A percentile compares a stretch with the other conserved stretches of the same genome.
Evolutionary conservation across 768 basidiomycete species (phyloP).

Genomic region (Suillus decipiens): DNA sequence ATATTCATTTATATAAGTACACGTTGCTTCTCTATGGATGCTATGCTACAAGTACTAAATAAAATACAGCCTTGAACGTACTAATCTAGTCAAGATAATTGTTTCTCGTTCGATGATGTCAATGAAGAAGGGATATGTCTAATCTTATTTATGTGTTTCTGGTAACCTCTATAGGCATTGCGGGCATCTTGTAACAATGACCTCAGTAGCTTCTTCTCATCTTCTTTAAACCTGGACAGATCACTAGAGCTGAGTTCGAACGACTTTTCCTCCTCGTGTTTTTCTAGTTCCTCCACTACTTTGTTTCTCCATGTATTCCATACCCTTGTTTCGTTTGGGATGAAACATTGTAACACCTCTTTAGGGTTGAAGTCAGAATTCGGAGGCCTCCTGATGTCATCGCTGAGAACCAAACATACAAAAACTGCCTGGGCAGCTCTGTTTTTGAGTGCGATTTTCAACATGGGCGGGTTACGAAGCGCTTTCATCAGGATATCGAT

Average conservation of each 20-base stretch:
- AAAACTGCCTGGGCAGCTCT: constrained; percentile 22
- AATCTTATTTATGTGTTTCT: neutral
- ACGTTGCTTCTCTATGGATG: too few species aligned
- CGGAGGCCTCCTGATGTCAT: constrained; percentile 8
- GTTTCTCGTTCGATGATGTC: neutral
- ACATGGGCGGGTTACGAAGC: constrained; percentile 17
- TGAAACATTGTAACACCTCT: constrained; percentile 15
- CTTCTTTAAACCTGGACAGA: neutral
- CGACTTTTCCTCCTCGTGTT: constrained; percentile 9
- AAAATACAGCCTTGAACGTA: neutral
- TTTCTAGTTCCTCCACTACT: constrained; percentile 20
- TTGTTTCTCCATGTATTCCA: constrained; percentile 31
- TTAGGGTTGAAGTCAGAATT: constrained; percentile 10
- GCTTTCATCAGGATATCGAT: constrained; percentile 18
- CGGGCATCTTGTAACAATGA: constrained; percentile 1
- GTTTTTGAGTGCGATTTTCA: constrained; percentile 21
- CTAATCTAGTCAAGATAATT: neutral
- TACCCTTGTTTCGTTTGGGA: constrained; percentile 31
- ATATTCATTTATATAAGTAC: neutral
- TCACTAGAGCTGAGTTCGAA: neutral
- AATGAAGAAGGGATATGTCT: neutral
- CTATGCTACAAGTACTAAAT: constrained; percentile 1
- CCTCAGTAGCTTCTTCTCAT: neutral
- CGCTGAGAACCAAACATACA: constrained; percentile 22
- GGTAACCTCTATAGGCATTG: constrained; percentile 4